Base-by-base conservation (phyloP, 176 grass and related monocot genomes). In the Lolium multiflorum region DNA sequence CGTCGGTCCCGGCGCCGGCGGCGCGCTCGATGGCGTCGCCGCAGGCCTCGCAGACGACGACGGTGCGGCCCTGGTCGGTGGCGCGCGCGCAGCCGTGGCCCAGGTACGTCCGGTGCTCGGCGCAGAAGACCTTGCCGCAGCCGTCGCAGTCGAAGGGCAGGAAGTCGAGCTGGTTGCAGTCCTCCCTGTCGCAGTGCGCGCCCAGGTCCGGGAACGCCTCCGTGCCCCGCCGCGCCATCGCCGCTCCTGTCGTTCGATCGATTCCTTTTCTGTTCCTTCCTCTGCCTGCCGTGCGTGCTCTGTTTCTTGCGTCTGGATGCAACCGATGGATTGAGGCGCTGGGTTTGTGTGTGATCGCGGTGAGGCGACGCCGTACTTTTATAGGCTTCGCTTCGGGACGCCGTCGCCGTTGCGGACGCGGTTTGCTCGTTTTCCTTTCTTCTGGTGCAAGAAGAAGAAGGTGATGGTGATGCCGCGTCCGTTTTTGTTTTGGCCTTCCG, bases 81-180 rank as follows among this genome's bases (percentile, higher is more conserved):
- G 91, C 91, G 74, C 83, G 89, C 25, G 93, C 76, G 87, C 93
- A 98, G 83, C 84, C 78, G 71, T 98, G 95, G 11, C 22, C 83
- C 39, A 35, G 18, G 85, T 89, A 88, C 18, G 85, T 80, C 21
- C 93, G 86, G 81, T 98, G 95, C 47, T 90, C 95, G 49, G 89
- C 61, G 79, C 95, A 98, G 83, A 95, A 95, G 25, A 82, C 22
- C 72, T 66, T 81, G 43, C 83, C 83, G 76, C 96, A 95, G 37
- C 96, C 91, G 81, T 94, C 83, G 74, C 96, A 98, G 41, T 28
- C 79, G 91, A 98, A 98, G 16, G 93, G 96, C 74, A 98, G 88
- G 84, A 98, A 95, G 68, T 95, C 93, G 20, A 98, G 86, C 62
- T 95, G 96, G 76, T 89, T 93, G 91, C 96, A 98, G 62, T 79